Base-by-base conservation (phyloP, 768 basidiomycete genomes). In the Crepidotus variabilis region DNA sequence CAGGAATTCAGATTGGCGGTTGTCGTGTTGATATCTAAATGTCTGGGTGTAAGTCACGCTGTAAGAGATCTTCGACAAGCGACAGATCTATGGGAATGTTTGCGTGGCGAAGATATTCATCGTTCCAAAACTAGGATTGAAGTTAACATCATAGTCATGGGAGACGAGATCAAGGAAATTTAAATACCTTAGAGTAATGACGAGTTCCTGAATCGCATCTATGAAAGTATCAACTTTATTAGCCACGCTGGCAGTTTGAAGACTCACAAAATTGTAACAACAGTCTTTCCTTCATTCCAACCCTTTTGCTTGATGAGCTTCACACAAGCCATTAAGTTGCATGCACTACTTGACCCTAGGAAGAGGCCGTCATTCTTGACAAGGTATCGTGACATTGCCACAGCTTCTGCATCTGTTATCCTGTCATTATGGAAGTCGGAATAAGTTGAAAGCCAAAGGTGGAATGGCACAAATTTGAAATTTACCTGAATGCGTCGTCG, bases 311-410 rank as follows among this genome's bases (percentile, higher is more conserved):
- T 86, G 2, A 81, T 86, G 14, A 95, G 75, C 63, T 89, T 87
- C 47, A 97, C 80, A 62, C 91, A 93, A 1, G 96, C 91, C n/a
- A 97, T 83, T 36, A 99, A 78, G 66, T 98, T 99, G 67, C 94
- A 95, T 0, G 97, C 96, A 64, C 92, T 95, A 57, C 93, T 96
- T 0, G 95, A 98, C 13, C 97, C 97, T 24, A 98, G 77, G 73
- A 95, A 98, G 23, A 99, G 75, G 0, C 97, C 97, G 61, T 98
- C 96, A 54, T 91, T 77, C 50, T 87, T 76, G 3, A 97, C 93
- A 18, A 99, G 81, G 67, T 94, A 94, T 9, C 95, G 86, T 1
- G 94, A 90, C 96, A 98, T 98, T 7, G 90, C 85, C 48, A 98
- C 92, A 0, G 96, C 96, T 71, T 99, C 96, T 1, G 81, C 86